Evolutionary conservation across 129 eudicot genomes (phyloP).

Genomic region (Glebionis coronaria): DNA sequence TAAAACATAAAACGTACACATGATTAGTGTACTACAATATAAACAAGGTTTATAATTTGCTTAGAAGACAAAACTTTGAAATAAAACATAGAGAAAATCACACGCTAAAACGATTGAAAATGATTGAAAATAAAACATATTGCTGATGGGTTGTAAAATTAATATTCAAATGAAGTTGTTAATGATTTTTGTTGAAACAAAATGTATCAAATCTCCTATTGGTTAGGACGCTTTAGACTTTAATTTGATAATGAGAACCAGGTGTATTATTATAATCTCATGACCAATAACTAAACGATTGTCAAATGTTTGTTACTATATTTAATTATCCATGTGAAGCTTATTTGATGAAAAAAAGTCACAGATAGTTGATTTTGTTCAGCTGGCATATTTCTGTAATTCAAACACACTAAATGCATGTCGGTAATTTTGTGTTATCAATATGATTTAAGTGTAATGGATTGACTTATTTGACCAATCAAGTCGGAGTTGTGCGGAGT

Average conservation of each 20-base stretch:
- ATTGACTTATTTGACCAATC: no score
- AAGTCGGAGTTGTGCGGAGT: no score
- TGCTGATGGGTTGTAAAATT: neutral
- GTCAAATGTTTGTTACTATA: constrained; percentile 14
- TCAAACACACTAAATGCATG: constrained; percentile 20
- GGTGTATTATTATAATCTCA: neutral
- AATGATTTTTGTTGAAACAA: constrained; percentile 21
- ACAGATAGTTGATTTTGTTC: neutral
- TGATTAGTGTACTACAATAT: no score
- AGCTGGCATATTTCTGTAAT: neutral
- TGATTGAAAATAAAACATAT: constrained; percentile 17
- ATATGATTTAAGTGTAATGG: no score
- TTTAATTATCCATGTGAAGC: constrained; percentile 21
- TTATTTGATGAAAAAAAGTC: neutral
- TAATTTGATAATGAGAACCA: constrained; percentile 16
- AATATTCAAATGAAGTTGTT: constrained; percentile 28
- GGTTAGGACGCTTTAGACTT: constrained; percentile 20
- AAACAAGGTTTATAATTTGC: neutral
- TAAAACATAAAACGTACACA: constrained; percentile 1
- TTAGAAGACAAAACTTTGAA: constrained; percentile 9
- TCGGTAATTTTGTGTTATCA: no score
- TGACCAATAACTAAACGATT: neutral
- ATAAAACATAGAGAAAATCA: constrained; percentile 7
- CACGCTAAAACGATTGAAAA: constrained; percentile 33
- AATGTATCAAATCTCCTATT: constrained; percentile 15